Base-by-base conservation (phyloP, 75 land plant species). In the Selaginella moellendorffii region DNA sequence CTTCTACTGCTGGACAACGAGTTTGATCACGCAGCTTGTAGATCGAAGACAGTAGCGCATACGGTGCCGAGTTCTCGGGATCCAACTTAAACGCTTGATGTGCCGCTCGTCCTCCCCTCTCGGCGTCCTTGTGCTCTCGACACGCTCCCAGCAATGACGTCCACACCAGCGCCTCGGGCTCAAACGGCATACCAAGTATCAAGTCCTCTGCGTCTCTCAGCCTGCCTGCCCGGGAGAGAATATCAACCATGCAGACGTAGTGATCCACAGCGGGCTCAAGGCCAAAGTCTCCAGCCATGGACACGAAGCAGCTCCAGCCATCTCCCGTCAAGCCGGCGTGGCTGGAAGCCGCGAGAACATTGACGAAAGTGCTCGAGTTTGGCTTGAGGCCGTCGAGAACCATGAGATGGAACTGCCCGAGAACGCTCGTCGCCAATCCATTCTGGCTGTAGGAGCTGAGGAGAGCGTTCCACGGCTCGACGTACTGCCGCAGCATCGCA, bases 141-240 rank as follows among this genome's bases (percentile, higher is more conserved):
- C 72, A 69, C 23, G 71, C 71, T 17, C 54, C 71, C 29, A 69
- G 70, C 30, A 69, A 69, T 5, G 69, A 46, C 0, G 67, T 67
- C 69, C 69, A 69, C 29, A 42, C 31, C 24, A 42, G 27, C 29
- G 71, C 36, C 29, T 31, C 63, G 2, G 71, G 70, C 36, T 69
- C 71, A 0, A 65, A 8, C 12, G 71, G 71, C 70, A 69, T 65
- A 2, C 17, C 18, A 25, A 66, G 29, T 46, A 69, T 66, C 26
- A 69, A 69, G 2, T 65, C 22, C 27, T 66, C 53, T 2, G 71
- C 71, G 26, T 56, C 69, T 1, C 53, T 18, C 10, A 66, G 68
- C 24, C 21, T 2, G 9, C 68, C 68, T 12, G 68, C 68, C n/a
- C 59, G 68, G 1, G 5, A 22, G 1, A 66, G 26, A n/a, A 66